Evolutionary conservation across 805 yeast genomes (phyloP).

Genomic region (Barnettozyma sucrosica): DNA sequence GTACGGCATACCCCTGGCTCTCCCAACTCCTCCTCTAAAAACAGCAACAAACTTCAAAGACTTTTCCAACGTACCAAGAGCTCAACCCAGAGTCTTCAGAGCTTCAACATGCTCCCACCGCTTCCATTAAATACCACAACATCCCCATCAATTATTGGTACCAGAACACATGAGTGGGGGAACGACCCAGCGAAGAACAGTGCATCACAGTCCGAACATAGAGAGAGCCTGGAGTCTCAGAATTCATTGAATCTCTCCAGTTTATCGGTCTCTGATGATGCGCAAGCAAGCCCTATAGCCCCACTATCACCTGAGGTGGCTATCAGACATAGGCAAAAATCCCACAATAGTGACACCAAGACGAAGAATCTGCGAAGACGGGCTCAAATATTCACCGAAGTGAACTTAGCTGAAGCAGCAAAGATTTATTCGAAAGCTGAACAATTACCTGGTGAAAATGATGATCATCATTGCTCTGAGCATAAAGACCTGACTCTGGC

Average conservation of each 20-base stretch:
- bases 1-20: background rate
- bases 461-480: background rate
- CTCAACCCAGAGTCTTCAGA: constrained; percentile 13
- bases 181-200: constrained; percentile 8
- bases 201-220: background rate
- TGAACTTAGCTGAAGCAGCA: constrained; percentile 7
- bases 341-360: background rate
- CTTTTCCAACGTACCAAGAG: constrained; percentile 21
- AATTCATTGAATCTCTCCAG: background rate
- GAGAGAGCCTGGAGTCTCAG: constrained; percentile 6
- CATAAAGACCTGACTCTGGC: background rate
- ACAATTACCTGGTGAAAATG: background rate
- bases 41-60: constrained; percentile 20
- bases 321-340: background rate
- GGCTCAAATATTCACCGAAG: constrained; percentile 23
- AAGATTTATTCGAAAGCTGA: constrained; percentile 4
- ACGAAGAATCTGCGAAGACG: constrained; percentile 21
- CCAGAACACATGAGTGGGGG: constrained; percentile 48
- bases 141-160: constrained; percentile 38
- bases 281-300: background rate
- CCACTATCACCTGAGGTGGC: constrained; percentile 1
- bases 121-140: constrained; percentile 8
- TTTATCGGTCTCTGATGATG: background rate
- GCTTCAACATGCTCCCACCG: constrained; percentile 19
- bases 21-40: constrained; percentile 4